These are phyloP conservation scores for Hypsizygus marmoreus DNA, from an alignment of 768 basidiomycete genomes.

Conservation along the genomic window DNA sequence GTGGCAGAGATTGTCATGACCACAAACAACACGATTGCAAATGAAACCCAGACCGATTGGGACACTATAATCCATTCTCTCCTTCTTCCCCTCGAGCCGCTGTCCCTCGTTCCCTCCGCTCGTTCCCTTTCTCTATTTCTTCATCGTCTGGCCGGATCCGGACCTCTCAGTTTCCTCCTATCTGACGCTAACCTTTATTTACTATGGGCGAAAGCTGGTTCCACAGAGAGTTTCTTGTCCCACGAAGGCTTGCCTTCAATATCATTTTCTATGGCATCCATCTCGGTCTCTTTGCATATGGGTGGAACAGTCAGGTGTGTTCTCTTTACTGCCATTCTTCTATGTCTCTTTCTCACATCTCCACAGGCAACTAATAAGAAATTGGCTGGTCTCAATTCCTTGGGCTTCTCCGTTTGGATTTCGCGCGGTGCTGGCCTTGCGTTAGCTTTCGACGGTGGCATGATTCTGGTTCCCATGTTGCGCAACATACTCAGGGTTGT, in stretches of 20 bases:
- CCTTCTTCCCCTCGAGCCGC: slow-evolving; percentile 15
- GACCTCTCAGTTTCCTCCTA: slow-evolving; percentile 34
- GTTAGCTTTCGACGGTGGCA: slow-evolving; percentile 81
- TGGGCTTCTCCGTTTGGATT: slow-evolving; percentile 85
- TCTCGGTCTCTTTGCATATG: slow-evolving; percentile 72
- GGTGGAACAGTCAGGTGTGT: slow-evolving; percentile 84
- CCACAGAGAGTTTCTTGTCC: slow-evolving; percentile 64
- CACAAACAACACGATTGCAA: slow-evolving; percentile 19
- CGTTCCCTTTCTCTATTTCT: slow-evolving; percentile 24
- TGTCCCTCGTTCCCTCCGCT: slow-evolving; percentile 20
- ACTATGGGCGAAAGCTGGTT: slow-evolving; percentile 75
- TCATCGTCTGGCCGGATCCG: slow-evolving; percentile 54
- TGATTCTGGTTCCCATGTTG: slow-evolving; percentile 88
- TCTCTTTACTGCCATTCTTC: neutral
- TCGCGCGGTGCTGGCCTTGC: slow-evolving; percentile 92
- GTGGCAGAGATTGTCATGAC: slow-evolving; percentile 28
- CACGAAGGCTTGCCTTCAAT: slow-evolving; percentile 71
- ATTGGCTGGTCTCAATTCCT: slow-evolving; percentile 74
- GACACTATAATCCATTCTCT: slow-evolving; percentile 15
- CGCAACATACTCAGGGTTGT: slow-evolving; percentile 85
- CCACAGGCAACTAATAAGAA: slow-evolving; percentile 57
- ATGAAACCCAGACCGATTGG: slow-evolving; percentile 13
- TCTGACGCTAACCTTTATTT: slow-evolving; percentile 20
- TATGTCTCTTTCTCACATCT: neutral
- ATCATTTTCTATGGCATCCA: slow-evolving; percentile 82